Conservation (phyloP, 2,329 filamentous ascomycete genomes). For the Monosporascus sp. region DNA sequence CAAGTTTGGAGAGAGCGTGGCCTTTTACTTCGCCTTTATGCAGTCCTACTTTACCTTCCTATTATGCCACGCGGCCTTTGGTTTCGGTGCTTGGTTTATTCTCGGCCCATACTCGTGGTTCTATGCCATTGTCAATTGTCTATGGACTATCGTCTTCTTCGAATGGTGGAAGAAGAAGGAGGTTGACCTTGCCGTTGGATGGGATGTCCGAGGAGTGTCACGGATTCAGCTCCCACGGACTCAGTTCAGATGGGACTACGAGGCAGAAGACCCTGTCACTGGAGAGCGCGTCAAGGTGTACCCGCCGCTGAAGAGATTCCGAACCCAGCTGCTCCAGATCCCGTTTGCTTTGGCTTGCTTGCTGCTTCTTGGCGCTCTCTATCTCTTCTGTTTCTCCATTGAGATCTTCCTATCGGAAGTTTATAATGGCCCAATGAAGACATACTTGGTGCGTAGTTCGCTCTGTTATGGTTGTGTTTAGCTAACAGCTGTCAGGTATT, state of each 20-base stretch:
- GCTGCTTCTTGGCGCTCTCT: constrained; percentile 70
- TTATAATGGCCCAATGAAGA: constrained; percentile 84
- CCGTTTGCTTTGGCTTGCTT: constrained; percentile 77
- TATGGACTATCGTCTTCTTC: constrained; percentile 88
- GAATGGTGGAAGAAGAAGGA: constrained; percentile 97
- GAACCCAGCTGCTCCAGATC: constrained; percentile 73
- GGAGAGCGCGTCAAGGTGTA: constrained; percentile 75
- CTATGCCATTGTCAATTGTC: constrained; percentile 70
- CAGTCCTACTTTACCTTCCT: constrained; percentile 87
- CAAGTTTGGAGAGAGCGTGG: constrained; percentile 76
- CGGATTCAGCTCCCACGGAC: constrained; percentile 71
- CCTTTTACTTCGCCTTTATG: constrained; percentile 93
- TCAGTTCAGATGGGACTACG: constrained; percentile 75
- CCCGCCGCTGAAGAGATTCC: constrained; percentile 66
- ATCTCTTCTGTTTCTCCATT: constrained; percentile 81
- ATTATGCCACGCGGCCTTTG: constrained; percentile 74
- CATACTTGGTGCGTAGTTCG: constrained; percentile 60
- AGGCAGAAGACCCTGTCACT: constrained; percentile 72
- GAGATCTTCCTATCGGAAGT: constrained; percentile 96
- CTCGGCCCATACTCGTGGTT: constrained; percentile 77
- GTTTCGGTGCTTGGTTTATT: constrained; percentile 72
- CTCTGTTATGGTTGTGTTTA: neutral
- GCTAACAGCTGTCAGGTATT: constrained; percentile 57
- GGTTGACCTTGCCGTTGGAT: constrained; percentile 76
- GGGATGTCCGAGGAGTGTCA: constrained; percentile 83